Evolutionary conservation across 2,329 filamentous ascomycete genomes (phyloP), one percentile per base, ranked within the genome.

Genomic region (Chalara sp.): DNA sequence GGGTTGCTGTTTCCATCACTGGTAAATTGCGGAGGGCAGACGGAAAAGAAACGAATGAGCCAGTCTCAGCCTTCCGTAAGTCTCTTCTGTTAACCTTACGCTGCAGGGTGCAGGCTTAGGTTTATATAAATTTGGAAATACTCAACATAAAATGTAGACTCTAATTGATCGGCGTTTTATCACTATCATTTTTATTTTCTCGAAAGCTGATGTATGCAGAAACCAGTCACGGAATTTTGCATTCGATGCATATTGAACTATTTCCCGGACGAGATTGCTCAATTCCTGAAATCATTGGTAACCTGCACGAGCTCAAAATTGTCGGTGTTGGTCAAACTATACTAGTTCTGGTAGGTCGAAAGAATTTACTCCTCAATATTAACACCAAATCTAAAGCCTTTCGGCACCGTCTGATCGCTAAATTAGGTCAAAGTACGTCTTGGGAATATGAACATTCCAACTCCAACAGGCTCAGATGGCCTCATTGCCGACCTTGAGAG

Each of bases 401-500:
- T 10, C 35, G n/a, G n/a, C 8, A 37, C 35, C 4, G 21, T 21
- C 21, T 21, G 21, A 21, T 21, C 21, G 2, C 21, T 21, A 21
- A 21, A 21, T n/a, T 37, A 37, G 35, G 35, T 58, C 1, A 64
- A 61, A 46, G 47, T 65, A 10, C 52, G 51, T 30, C 52, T 66
- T 8, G 52, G 51, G 32, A 58, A 53, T 41, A 45, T 58, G n/a
- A 53, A 46, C 21, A 6, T 45, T 12, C 32, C 52, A 5, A 12
- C 46, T 13, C 72, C 68, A 39, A 32, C 30, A 2, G 35, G 35
- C 35, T 75, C 80, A 0, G 78, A 83, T 10, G 71, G 77, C 40
- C 66, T 84, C 32, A 79, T 85, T 12, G 72, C 78, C 29, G 78
- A 83, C 51, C 68, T 84, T 8, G 78, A 84, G 58, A 66, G 69